A percentile compares a stretch with the other conserved stretches of the same genome.
phyloP scores from a whole-genome alignment of 345 rosid species.

The Rhizophora mangle region DNA sequence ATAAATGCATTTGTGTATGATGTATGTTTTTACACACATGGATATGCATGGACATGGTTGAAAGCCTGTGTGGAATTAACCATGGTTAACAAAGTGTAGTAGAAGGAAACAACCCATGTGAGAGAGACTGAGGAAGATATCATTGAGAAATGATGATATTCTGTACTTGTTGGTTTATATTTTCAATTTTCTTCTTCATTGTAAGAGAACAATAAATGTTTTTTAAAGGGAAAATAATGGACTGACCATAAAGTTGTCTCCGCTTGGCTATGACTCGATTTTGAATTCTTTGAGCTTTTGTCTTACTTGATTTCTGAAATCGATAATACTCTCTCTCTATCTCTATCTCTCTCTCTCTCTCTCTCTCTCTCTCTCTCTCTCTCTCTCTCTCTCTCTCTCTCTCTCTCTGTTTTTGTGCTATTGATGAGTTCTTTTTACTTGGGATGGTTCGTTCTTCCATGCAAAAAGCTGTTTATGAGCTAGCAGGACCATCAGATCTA shows the following conservation, averaged over 20 bases:
- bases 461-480: constrained; percentile 64
- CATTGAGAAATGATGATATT: constrained; percentile 68
- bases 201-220: constrained; percentile 12
- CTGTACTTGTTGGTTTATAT: constrained; percentile 29
- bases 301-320: constrained; percentile 41
- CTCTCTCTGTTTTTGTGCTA: constrained; percentile 30
- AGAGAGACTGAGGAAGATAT: constrained; percentile 42
- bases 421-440: constrained; percentile 35
- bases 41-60: too few relatives aligned
- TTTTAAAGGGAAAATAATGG: constrained; percentile 19
- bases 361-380: constrained; percentile 27
- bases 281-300: constrained; percentile 40
- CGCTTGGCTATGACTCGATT: constrained; percentile 38
- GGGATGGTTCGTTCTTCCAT: constrained; percentile 64
- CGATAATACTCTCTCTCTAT: constrained; percentile 24
- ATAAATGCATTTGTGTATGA: constrained; percentile 7
- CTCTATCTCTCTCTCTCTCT: neutral
- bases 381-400: constrained; percentile 12
- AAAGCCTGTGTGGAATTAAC: neutral
- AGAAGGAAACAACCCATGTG: constrained; percentile 16
- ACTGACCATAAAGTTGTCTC: constrained; percentile 35
- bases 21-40: neutral
- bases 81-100: constrained; percentile 19
- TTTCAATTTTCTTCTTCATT: constrained; percentile 3
- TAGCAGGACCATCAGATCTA: constrained; percentile 77